Conservation (phyloP, 2,329 filamentous ascomycete genomes). For the Pseudogymnoascus sp. region DNA sequence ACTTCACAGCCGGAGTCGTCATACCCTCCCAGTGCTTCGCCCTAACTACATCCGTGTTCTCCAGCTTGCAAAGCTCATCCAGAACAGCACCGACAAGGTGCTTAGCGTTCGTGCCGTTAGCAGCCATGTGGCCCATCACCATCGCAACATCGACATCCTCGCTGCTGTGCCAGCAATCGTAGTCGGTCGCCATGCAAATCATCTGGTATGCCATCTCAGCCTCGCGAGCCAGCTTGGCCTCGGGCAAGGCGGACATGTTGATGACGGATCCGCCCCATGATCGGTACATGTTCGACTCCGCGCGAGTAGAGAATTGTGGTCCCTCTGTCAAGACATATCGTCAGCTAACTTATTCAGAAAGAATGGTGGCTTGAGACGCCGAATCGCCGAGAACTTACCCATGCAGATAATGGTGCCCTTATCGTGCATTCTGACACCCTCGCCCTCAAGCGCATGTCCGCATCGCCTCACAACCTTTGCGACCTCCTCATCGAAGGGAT, state of each 20-base stretch:
- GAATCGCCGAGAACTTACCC: conserved; percentile 44
- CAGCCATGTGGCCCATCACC: conserved; percentile 94
- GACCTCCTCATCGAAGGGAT: conserved; percentile 79
- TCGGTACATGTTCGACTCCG: conserved; percentile 92
- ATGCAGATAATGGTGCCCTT: conserved; percentile 85
- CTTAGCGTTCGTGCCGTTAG: conserved; percentile 82
- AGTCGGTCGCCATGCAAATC: conserved; percentile 99
- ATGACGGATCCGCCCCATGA: conserved; percentile 89
- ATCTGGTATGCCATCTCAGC: conserved; percentile 96
- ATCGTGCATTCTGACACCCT: conserved; percentile 76
- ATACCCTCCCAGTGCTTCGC: conserved; percentile 75
- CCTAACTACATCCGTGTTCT: conserved; percentile 64
- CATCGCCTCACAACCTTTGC: conserved; percentile 70
- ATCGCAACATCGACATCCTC: conserved; percentile 89
- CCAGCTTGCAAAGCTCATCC: conserved; percentile 71
- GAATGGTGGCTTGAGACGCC: background rate
- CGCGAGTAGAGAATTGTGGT: conserved; percentile 94
- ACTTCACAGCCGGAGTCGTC: conserved; percentile 67
- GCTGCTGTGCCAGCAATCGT: conserved; percentile 90
- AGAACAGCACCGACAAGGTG: conserved; percentile 78
- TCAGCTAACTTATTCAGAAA: background rate
- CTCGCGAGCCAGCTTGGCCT: conserved; percentile 92
- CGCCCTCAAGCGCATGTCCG: conserved; percentile 66
- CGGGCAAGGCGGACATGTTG: conserved; percentile 95
- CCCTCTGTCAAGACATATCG: conserved; percentile 54